Base-by-base conservation (phyloP, 2,329 filamentous ascomycete genomes). In the Lachnellula hyalina region DNA sequence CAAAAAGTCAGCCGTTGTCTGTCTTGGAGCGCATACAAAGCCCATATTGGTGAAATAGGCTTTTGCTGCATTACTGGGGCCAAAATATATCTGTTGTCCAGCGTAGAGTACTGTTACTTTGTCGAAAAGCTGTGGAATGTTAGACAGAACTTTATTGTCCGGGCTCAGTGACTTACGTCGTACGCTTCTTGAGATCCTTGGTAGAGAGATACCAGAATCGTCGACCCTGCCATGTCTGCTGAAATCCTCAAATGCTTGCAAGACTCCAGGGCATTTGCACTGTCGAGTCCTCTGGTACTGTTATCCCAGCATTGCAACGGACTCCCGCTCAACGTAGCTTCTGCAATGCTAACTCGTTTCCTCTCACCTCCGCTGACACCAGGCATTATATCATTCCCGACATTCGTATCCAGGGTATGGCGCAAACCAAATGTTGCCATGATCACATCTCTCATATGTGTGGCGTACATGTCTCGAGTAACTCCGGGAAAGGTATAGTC, bases 271-370 rank as follows among this genome's bases (percentile, higher is more conserved):
- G 88, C 87, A 0, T 84, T 90, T 4, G 83, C 83, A 0, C 84
- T 84, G 68, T 92, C 89, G 0, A 92, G 75, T 3, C 88, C 89
- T 47, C 81, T 78, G 0, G 87, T 91, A 12, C 79, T 84, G 60
- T 89, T 89, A 56, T 87, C 89, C 89, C 89, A 94, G 55, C 84
- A 86, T 66, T 87, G 84, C 1, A 81, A 75, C 42, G 77, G 82
- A 1, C 82, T 80, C 14, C 75, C 69, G 0, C 73, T 74, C 11
- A 79, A 77, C 0, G 80, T 78, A 55, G 88, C 89, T 69, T 93
- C 89, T 0, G 86, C 87, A 57, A 93, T 90, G 25, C 84, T 87
- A 4, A 93, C 89, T 66, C 90, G 83, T 73, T 93, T 91, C 55
- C 84, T 75, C 66, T 89, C 85, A 25, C 86, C 85, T 19, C 85